phyloP scores from a whole-genome alignment of 371 early-diverging fungal species.

The Lichtheimia hyalospora region DNA sequence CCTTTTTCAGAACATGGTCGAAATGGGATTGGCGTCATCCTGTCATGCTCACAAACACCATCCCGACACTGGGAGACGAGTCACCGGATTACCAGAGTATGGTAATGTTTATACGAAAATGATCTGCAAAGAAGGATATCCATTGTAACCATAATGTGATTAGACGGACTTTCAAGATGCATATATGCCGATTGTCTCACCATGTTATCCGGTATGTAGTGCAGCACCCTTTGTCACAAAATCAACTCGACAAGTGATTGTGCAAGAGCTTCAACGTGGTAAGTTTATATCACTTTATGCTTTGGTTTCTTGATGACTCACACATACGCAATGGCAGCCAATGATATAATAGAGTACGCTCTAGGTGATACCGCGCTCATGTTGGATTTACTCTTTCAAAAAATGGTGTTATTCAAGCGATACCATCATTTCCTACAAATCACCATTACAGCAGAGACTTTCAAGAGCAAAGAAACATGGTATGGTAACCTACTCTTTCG shows the following conservation, averaged over 20 bases:
- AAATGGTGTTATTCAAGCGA: conserved; percentile 16
- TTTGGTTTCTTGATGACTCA: no score
- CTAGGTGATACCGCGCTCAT: background rate
- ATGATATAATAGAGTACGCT: no score
- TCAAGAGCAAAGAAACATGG: conserved; percentile 39
- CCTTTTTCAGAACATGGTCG: conserved; percentile 32
- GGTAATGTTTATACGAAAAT: no score
- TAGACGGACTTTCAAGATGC: conserved; percentile 30
- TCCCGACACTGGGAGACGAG: conserved; percentile 11
- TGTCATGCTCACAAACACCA: conserved; percentile 22
- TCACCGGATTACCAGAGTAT: background rate
- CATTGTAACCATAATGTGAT: no score
- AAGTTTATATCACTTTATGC: background rate
- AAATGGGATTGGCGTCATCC: conserved; percentile 45
- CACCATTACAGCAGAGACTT: conserved; percentile 18
- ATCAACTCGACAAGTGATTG: conserved; percentile 28
- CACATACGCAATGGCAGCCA: no score
- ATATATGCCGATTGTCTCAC: conserved; percentile 44
- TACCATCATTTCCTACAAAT: conserved; percentile 32
- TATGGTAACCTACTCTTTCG: no score
- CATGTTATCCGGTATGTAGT: conserved; percentile 40
- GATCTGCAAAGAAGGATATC: no score
- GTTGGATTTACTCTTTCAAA: conserved; percentile 30
- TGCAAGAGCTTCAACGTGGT: conserved; percentile 24
- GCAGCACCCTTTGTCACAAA: conserved; percentile 34